A percentile compares a stretch with the other conserved stretches of the same genome.
Evolutionary conservation across 2,329 filamentous ascomycete species (phyloP).

Genomic region (Exophiala bonariae): DNA sequence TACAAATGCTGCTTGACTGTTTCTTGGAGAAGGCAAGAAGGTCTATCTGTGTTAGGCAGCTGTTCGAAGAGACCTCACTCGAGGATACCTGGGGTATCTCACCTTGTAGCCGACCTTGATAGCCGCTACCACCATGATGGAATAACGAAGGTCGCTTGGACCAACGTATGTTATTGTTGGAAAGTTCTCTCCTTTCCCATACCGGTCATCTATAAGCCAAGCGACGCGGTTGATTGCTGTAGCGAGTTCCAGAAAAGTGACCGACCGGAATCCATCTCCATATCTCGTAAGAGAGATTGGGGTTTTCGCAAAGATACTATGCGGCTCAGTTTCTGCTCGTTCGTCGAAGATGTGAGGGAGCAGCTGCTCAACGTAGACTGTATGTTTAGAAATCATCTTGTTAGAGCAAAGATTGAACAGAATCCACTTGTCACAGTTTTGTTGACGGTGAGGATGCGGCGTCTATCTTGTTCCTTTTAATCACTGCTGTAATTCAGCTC

Average conservation of each 20-base stretch:
- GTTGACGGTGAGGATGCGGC: too few species aligned
- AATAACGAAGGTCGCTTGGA: constrained; percentile 42
- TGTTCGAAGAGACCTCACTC: too few species aligned
- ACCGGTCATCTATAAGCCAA: constrained; percentile 35
- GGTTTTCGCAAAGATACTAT: constrained; percentile 34
- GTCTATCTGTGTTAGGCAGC: constrained; percentile 24
- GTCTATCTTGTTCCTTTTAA: too few species aligned
- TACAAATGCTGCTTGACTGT: constrained; percentile 36
- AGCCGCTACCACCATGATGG: constrained; percentile 37
- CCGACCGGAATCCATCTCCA: constrained; percentile 24
- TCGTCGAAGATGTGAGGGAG: background rate
- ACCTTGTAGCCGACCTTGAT: constrained; percentile 30
- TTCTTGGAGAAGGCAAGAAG: constrained; percentile 40
- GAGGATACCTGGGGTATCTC: too few species aligned
- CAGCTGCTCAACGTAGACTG: background rate
- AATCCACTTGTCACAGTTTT: too few species aligned
- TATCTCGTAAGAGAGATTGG: constrained; percentile 31
- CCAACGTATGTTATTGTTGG: constrained; percentile 43
- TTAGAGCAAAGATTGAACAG: too few species aligned
- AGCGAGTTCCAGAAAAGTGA: constrained; percentile 31
- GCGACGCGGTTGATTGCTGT: constrained; percentile 40
- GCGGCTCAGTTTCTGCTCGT: constrained; percentile 1
- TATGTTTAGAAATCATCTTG: too few species aligned
- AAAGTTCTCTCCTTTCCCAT: constrained; percentile 29
- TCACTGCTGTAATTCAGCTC: too few species aligned